Conservation (phyloP, 805 yeast genomes). For the Vanderwaltozyma polyspora region DNA sequence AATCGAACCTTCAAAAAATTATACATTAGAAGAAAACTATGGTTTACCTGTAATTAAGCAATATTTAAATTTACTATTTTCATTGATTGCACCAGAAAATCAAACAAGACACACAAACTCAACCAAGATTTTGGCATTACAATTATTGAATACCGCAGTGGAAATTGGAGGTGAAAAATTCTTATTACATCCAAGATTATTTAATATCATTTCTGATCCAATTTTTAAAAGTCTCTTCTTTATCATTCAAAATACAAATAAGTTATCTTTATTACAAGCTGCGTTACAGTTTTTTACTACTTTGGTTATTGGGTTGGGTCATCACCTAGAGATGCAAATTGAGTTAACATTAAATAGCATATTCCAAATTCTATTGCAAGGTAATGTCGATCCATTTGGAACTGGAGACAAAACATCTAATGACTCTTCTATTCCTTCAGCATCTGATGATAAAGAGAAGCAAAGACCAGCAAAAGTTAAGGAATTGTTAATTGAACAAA, state of each 20-base stretch:
- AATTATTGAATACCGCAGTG: slow-evolving; percentile 62
- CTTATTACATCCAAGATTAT: slow-evolving; percentile 49
- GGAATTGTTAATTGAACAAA: slow-evolving; percentile 71
- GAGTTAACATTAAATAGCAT: slow-evolving; percentile 60
- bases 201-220: slow-evolving; percentile 62
- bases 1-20: slow-evolving; percentile 8
- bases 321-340: slow-evolving; percentile 62
- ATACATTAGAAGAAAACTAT: slow-evolving; percentile 33
- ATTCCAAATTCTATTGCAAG: slow-evolving; percentile 41
- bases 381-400: slow-evolving; percentile 7
- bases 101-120: slow-evolving; percentile 79
- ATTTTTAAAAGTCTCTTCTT: slow-evolving; percentile 79
- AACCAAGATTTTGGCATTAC: slow-evolving; percentile 72
- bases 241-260: slow-evolving; percentile 60
- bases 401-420: slow-evolving; percentile 4
- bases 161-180: slow-evolving; percentile 67
- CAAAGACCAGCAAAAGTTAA: slow-evolving; percentile 36
- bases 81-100: slow-evolving; percentile 72
- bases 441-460: slow-evolving; percentile 5
- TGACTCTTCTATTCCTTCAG: background rate
- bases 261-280: slow-evolving; percentile 59
- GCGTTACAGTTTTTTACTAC: slow-evolving; percentile 69
- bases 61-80: slow-evolving; percentile 60
- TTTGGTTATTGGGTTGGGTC: slow-evolving; percentile 54
- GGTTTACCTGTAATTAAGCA: slow-evolving; percentile 71